phyloP scores from a whole-genome alignment of 78 protist species.

The Pigoraptor vietnamica region DNA sequence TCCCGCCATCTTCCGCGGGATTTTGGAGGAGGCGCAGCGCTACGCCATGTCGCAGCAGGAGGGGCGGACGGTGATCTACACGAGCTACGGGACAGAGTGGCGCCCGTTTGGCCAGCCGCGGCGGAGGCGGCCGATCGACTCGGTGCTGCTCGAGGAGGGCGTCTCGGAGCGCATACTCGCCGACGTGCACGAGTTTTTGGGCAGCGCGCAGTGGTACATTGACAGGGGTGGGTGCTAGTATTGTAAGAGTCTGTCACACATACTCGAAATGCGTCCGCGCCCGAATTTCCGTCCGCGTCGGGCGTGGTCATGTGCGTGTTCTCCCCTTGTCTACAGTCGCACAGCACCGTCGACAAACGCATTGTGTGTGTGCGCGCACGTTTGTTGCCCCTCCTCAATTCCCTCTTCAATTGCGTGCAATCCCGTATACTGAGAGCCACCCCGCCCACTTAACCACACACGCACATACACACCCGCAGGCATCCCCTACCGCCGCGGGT shows the following conservation, averaged over 20 bases:
- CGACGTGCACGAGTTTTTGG: conserved; percentile 53
- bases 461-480: background rate
- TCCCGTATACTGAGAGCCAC: background rate
- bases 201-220: conserved; percentile 45
- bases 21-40: background rate
- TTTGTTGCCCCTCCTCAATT: background rate
- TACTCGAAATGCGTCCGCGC: too few relatives aligned
- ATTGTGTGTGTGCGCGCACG: background rate
- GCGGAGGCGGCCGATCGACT: conserved; percentile 41
- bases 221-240: conserved; percentile 41
- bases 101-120: background rate
- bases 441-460: background rate
- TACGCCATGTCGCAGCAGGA: background rate
- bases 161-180: conserved; percentile 22
- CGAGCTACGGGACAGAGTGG: background rate
- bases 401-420: background rate
- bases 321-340: too few relatives aligned
- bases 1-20: background rate
- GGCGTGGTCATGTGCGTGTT: too few relatives aligned
- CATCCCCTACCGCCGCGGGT: conserved; percentile 91
- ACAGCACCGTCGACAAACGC: too few relatives aligned
- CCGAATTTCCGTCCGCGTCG: background rate
- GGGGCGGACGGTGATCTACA: background rate
- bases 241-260: too few relatives aligned
- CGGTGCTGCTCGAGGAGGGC: conserved; percentile 63